These are phyloP conservation scores for Solanum chacoense DNA, from an alignment of 305 asterid species.

Conservation along the genomic window DNA sequence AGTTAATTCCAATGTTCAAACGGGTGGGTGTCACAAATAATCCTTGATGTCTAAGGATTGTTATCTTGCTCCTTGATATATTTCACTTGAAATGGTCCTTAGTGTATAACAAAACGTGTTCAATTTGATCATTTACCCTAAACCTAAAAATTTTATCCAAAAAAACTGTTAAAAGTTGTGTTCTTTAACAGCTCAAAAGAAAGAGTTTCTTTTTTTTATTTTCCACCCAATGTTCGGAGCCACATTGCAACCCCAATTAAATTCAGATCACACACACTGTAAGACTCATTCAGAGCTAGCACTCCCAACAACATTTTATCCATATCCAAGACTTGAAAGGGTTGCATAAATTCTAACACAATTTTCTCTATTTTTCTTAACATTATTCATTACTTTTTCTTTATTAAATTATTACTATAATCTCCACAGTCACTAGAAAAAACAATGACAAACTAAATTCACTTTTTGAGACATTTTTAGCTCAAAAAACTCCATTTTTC, in stretches of 20 bases:
- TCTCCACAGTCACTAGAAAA: neutral
- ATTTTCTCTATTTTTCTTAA: neutral
- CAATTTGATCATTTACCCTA: neutral
- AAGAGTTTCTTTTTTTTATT: neutral
- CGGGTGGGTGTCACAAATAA: too few species aligned
- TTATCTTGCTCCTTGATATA: neutral
- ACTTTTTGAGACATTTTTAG: neutral
- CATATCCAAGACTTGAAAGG: neutral
- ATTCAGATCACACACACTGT: too few species aligned
- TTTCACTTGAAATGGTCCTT: neutral
- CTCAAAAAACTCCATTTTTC: neutral
- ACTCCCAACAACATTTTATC: too few species aligned
- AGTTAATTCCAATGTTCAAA: too few species aligned
- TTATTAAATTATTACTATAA: too few species aligned
- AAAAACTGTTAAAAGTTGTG: neutral
- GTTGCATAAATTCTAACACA: neutral
- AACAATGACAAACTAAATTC: neutral
- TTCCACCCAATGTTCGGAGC: too few species aligned
- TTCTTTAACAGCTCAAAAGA: neutral
- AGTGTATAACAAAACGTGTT: too few species aligned
- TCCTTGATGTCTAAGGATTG: neutral
- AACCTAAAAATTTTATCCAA: neutral
- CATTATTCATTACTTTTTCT: neutral
- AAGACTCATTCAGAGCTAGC: too few species aligned
- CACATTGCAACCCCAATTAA: too few species aligned